These are phyloP conservation scores for Alternaria dauci DNA, from an alignment of 2,329 filamentous ascomycete species.

Conservation along the genomic window DNA sequence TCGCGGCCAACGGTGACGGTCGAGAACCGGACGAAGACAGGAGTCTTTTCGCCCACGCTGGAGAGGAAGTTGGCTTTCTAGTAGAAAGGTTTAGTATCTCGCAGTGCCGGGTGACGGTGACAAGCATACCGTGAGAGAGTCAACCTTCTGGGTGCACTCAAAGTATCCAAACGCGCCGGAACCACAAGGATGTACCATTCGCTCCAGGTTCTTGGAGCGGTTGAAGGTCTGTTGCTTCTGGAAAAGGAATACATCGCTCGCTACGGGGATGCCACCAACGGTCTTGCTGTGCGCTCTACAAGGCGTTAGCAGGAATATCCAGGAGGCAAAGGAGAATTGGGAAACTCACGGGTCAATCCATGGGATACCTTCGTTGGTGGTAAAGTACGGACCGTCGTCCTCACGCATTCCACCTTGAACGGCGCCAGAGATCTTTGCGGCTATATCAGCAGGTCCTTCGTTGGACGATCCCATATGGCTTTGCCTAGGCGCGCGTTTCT, in stretches of 20 bases:
- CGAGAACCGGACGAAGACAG: conserved; percentile 56
- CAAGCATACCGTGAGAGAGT: conserved; percentile 38
- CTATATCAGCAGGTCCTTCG: conserved; percentile 62
- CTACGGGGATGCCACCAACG: conserved; percentile 61
- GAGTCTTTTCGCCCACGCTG: conserved; percentile 53
- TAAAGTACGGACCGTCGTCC: conserved; percentile 63
- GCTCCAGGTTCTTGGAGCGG: conserved; percentile 61
- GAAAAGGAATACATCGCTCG: conserved; percentile 61
- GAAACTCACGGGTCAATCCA: conserved; percentile 57
- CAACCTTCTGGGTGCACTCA: conserved; percentile 54
- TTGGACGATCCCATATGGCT: conserved; percentile 57
- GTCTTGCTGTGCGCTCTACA: conserved; percentile 60
- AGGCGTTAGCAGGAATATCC: background rate
- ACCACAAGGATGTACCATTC: conserved; percentile 55
- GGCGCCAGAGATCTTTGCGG: conserved; percentile 60
- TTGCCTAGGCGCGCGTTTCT: conserved; percentile 50
- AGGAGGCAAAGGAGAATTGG: background rate
- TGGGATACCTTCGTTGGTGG: conserved; percentile 63
- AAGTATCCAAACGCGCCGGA: conserved; percentile 59
- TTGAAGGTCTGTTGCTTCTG: conserved; percentile 66
- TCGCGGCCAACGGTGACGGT: conserved; percentile 56
- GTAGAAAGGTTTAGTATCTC: background rate
- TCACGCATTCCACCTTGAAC: conserved; percentile 56
- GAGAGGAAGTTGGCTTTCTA: conserved; percentile 55
- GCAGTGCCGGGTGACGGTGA: background rate